A percentile compares a stretch with the other conserved stretches of the same genome.
Conservation (phyloP, 1,284 basidiomycete genomes). For the Irpex sp. region DNA sequence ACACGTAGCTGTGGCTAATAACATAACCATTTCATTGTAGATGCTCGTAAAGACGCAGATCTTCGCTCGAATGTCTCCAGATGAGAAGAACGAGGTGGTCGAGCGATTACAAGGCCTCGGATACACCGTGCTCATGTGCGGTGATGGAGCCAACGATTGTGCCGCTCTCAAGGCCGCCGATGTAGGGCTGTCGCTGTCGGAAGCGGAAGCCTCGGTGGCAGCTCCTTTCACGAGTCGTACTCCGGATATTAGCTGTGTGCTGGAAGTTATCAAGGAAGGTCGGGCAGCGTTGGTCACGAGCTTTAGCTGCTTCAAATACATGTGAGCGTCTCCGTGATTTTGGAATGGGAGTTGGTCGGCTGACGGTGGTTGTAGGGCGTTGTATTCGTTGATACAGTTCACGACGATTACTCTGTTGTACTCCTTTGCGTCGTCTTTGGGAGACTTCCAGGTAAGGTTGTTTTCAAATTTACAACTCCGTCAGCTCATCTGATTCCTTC, state of each 20-base stretch:
- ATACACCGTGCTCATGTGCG: constrained; percentile 97
- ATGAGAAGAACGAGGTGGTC: constrained; percentile 99
- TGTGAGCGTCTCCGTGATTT: constrained; percentile 48
- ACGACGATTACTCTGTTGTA: constrained; percentile 90
- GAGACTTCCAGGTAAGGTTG: constrained; percentile 85
- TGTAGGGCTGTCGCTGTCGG: constrained; percentile 94
- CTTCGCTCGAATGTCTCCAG: constrained; percentile 98
- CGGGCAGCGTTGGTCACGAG: constrained; percentile 94
- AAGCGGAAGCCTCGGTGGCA: constrained; percentile 98
- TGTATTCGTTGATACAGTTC: constrained; percentile 91
- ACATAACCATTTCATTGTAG: constrained; percentile 35
- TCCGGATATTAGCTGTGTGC: constrained; percentile 94
- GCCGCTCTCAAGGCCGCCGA: constrained; percentile 98
- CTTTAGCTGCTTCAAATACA: constrained; percentile 99
- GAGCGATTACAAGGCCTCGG: constrained; percentile 91
- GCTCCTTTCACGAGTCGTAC: constrained; percentile 95
- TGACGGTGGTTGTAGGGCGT: constrained; percentile 50
- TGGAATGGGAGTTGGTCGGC: constrained; percentile 5
- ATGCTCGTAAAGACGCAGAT: constrained; percentile 99
- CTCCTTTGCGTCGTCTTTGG: constrained; percentile 93
- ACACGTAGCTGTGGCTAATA: not conserved
- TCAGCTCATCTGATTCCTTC: constrained; percentile 5
- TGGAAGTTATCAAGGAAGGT: constrained; percentile 96
- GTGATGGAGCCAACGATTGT: constrained; percentile 98
- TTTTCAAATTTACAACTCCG: constrained; percentile 1